Evolutionary conservation across 257 asterid genomes (phyloP), one percentile per base, ranked within the genome.

Genomic region (Mitragyna speciosa): DNA sequence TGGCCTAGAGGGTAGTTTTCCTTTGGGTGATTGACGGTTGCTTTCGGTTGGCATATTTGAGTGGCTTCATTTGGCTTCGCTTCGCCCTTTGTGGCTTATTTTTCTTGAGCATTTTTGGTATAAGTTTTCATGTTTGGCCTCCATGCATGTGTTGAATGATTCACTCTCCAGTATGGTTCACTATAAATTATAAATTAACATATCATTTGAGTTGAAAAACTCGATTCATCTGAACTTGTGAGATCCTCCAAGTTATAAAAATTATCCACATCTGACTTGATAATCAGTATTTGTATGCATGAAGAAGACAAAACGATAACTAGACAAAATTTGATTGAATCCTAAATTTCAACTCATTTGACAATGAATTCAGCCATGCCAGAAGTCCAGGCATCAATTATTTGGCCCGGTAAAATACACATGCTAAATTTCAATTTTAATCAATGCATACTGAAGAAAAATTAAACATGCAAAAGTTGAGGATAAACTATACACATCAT

Each of bases 41-140:
- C 84, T 90, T 85, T 82, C 89, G 83, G 87, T 90, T 87, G 84
- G 26, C 81, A 68, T 61, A 26, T 80, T 83, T 68, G 61, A 81
- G 41, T 56, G 47, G 45, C 86, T 70, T 76, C 82, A 79, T 71
- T 64, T 82, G 80, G 76, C 61, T 15, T n/a, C 24, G 33, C 56
- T 72, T 72, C 68, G 74, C 67, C 39, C 65, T 56, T 39, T 36
- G n/a, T 47, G 78, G 33, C 49, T 45, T 73, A 26, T 20, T 54
- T 65, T 63, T 54, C 48, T 69, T 24, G 54, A 68, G 39, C 56
- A 7, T 20, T n/a, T 58, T 24, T n/a, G 30, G 24, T 33, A 43
- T 31, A n/a, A 36, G 51, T 52, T 43, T 30, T 49, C 70, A 36
- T 15, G 59, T 43, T 70, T 19, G 28, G 36, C 77, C 39, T 45